phyloP scores from a whole-genome alignment of 1,139 yeast genomes.

The Yamadazyma sp. region DNA sequence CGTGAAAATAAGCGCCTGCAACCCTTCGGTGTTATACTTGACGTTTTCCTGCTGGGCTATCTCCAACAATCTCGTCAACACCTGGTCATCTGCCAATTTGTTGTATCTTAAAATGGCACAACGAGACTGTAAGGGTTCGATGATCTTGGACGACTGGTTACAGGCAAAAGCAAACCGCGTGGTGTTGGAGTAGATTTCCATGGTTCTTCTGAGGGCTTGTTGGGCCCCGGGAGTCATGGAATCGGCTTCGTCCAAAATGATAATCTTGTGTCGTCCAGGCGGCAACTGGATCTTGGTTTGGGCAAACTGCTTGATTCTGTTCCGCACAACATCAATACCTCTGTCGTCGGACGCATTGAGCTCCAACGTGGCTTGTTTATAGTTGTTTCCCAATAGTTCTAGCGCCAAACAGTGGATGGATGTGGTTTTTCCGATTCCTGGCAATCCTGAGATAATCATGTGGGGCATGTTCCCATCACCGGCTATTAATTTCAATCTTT shows the following conservation, averaged over 20 bases:
- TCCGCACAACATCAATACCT: constrained; percentile 51
- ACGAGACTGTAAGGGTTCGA: constrained; percentile 94
- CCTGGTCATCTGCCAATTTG: constrained; percentile 81
- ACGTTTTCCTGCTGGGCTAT: constrained; percentile 71
- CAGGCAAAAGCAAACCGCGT: constrained; percentile 98
- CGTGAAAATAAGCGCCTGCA: constrained; percentile 91
- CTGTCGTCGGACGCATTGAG: constrained; percentile 56
- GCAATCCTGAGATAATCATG: constrained; percentile 88
- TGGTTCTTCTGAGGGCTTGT: constrained; percentile 93
- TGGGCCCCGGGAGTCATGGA: constrained; percentile 99
- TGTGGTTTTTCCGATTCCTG: constrained; percentile 97
- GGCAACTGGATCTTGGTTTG: constrained; percentile 74
- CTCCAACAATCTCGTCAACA: constrained; percentile 72
- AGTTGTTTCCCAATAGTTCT: constrained; percentile 71
- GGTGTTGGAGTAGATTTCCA: constrained; percentile 92
- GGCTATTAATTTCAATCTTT: constrained; percentile 79
- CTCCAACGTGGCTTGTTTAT: constrained; percentile 84
- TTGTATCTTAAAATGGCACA: constrained; percentile 92
- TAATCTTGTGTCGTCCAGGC: constrained; percentile 71
- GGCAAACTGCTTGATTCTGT: constrained; percentile 50
- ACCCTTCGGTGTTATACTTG: constrained; percentile 83
- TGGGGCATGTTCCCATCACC: constrained; percentile 96
- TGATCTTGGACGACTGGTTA: constrained; percentile 89
- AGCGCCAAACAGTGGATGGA: constrained; percentile 88
- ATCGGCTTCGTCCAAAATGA: constrained; percentile 93